Evolutionary conservation across 345 rosid species (phyloP).

Genomic region (Dipteronia dyeriana): DNA sequence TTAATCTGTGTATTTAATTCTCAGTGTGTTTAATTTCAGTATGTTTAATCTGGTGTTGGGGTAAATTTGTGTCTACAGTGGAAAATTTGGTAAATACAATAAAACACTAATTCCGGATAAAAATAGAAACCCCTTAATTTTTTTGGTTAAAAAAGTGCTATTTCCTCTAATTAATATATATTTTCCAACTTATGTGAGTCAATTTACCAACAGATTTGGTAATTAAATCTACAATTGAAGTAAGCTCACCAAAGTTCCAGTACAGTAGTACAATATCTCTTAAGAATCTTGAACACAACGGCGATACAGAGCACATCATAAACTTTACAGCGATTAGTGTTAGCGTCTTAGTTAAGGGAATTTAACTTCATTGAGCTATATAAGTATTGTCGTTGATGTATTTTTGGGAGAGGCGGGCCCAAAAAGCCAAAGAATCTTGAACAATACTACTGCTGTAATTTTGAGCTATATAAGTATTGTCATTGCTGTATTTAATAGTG

Average conservation of each 20-base stretch:
- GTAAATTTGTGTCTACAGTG: no score
- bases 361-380: not conserved
- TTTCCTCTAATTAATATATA: not conserved
- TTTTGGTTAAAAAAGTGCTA: no score
- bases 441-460: no score
- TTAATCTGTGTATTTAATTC: no score
- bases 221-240: not conserved
- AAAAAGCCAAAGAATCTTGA: not conserved
- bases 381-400: not conserved
- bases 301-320: slow-evolving; percentile 21
- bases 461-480: no score
- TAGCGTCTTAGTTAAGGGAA: not conserved
- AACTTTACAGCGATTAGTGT: slow-evolving; percentile 6
- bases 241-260: not conserved
- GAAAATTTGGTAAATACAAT: no score
- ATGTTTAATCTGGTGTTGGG: no score
- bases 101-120: no score
- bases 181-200: not conserved
- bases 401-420: not conserved
- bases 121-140: no score
- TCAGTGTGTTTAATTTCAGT: no score
- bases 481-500: not conserved
- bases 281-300: not conserved
- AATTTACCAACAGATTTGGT: not conserved
- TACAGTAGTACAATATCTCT: no score